These are phyloP conservation scores for Setaria viridis DNA, from an alignment of 202 grass and related monocot genomes.

Conservation along the genomic window DNA sequence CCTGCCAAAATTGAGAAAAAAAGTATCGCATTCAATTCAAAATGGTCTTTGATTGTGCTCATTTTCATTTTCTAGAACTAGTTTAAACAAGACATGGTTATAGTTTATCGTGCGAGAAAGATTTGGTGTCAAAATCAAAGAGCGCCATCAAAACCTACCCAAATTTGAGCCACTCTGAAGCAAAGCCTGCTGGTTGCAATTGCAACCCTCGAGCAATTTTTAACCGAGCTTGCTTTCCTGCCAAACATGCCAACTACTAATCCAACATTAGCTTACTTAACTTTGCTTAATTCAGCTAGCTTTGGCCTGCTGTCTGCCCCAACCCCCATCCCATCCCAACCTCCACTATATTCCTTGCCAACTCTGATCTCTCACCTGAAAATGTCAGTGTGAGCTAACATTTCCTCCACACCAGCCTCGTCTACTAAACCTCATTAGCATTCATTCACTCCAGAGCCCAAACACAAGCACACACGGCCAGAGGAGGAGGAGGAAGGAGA, in stretches of 20 bases:
- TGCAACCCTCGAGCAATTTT: conserved; percentile 37
- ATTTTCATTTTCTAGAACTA: neutral
- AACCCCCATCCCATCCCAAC: conserved; percentile 47
- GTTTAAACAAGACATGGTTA: neutral
- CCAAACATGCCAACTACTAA: conserved; percentile 61
- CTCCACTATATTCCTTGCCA: conserved; percentile 17
- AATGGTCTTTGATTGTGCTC: too few relatives aligned
- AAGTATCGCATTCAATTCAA: neutral
- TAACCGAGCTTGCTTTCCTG: conserved; percentile 48
- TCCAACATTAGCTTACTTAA: conserved; percentile 43
- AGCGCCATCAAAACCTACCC: conserved; percentile 55
- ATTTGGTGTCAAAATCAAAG: conserved; percentile 55
- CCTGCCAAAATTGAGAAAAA: too few relatives aligned
- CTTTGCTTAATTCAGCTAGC: conserved; percentile 40
- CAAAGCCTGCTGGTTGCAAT: conserved; percentile 40
- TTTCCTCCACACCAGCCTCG: conserved; percentile 17
- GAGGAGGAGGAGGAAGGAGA: neutral
- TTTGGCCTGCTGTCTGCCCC: conserved; percentile 8
- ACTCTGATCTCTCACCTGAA: conserved; percentile 39
- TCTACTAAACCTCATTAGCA: conserved; percentile 1
- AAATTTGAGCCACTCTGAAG: conserved; percentile 56
- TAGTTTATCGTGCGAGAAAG: neutral
- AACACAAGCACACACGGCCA: neutral
- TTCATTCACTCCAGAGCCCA: neutral
- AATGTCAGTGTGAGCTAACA: conserved; percentile 39